These are phyloP conservation scores for Phytophthora podocarpi DNA, from an alignment of 352 stramenopile species.

Conservation along the genomic window DNA sequence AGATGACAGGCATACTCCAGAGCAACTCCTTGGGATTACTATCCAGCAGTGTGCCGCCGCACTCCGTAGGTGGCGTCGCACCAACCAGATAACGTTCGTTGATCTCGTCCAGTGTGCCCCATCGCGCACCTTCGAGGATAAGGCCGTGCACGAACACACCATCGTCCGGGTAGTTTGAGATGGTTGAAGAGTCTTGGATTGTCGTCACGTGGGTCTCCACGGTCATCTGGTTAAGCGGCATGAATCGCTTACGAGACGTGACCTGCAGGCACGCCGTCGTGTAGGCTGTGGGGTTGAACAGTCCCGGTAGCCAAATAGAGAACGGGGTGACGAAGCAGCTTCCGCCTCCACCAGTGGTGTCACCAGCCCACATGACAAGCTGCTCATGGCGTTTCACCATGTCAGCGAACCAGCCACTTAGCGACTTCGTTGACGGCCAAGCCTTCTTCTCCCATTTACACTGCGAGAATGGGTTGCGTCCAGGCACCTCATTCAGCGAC, in stretches of 20 bases:
- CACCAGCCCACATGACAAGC: conserved; percentile 85
- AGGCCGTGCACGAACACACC: conserved; percentile 96
- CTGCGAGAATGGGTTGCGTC: conserved; percentile 94
- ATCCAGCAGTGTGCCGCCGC: conserved; percentile 90
- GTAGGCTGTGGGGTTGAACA: conserved; percentile 97
- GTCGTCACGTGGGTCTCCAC: conserved; percentile 96
- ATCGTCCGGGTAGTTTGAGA: conserved; percentile 87
- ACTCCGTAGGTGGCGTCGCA: conserved; percentile 80
- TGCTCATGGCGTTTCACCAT: conserved; percentile 94
- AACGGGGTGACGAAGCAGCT: conserved; percentile 87
- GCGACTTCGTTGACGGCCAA: conserved; percentile 95
- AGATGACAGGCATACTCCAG: conserved; percentile 92
- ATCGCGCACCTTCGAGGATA: conserved; percentile 96
- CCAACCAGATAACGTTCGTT: conserved; percentile 89
- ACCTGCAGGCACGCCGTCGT: conserved; percentile 96
- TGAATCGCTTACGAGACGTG: conserved; percentile 91
- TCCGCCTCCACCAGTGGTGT: conserved; percentile 42
- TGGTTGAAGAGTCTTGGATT: conserved; percentile 86
- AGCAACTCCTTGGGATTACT: conserved; percentile 96
- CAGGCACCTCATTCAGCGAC: conserved; percentile 93
- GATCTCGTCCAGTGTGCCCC: conserved; percentile 89
- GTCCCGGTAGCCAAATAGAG: conserved; percentile 94
- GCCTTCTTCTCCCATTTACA: conserved; percentile 96
- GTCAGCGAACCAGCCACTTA: conserved; percentile 92
- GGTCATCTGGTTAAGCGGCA: conserved; percentile 96